These are phyloP conservation scores for Stephanodiscus minutulus DNA, from an alignment of 108 stramenopile genomes.

Conservation along the genomic window DNA sequence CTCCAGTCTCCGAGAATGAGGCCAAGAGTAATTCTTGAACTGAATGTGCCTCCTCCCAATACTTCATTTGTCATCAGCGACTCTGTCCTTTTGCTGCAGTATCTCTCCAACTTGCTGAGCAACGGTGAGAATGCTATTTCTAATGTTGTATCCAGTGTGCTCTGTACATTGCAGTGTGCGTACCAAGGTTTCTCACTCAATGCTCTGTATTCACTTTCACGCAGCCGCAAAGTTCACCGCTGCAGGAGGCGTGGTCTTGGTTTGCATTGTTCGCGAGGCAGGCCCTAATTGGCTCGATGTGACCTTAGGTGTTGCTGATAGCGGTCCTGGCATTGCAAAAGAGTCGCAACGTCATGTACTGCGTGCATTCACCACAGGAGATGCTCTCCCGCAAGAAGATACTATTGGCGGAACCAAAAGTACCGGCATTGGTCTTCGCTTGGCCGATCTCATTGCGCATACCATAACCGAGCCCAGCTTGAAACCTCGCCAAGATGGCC, in stretches of 20 bases:
- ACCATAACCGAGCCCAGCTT: conserved; percentile 40
- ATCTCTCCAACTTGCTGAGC: conserved; percentile 38
- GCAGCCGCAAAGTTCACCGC: conserved; percentile 42
- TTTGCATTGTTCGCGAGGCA: conserved; percentile 34
- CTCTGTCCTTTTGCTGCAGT: conserved; percentile 47
- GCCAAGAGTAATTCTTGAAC: conserved; percentile 22
- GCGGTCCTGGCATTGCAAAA: conserved; percentile 39
- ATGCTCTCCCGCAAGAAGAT: conserved; percentile 48
- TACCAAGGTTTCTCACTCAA: too few relatives aligned
- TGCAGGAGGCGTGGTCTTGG: conserved; percentile 35
- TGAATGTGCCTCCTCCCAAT: conserved; percentile 32
- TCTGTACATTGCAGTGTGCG: too few relatives aligned
- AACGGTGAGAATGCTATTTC: conserved; percentile 5
- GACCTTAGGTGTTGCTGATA: conserved; percentile 45
- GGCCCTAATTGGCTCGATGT: conserved; percentile 46
- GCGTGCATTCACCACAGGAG: conserved; percentile 50
- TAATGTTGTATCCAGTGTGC: too few relatives aligned
- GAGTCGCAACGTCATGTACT: conserved; percentile 43
- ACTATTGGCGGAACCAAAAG: conserved; percentile 33
- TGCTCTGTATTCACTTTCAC: too few relatives aligned
- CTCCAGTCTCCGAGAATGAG: conserved; percentile 46
- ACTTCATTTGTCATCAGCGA: conserved; percentile 36
- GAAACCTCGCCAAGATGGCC: conserved; percentile 39
- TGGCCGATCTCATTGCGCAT: conserved; percentile 48
- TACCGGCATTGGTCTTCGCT: conserved; percentile 35